A percentile compares a stretch with the other conserved stretches of the same genome.
Evolutionary conservation across 768 basidiomycete genomes (phyloP).

Genomic region (Collybiopsis luxurians): DNA sequence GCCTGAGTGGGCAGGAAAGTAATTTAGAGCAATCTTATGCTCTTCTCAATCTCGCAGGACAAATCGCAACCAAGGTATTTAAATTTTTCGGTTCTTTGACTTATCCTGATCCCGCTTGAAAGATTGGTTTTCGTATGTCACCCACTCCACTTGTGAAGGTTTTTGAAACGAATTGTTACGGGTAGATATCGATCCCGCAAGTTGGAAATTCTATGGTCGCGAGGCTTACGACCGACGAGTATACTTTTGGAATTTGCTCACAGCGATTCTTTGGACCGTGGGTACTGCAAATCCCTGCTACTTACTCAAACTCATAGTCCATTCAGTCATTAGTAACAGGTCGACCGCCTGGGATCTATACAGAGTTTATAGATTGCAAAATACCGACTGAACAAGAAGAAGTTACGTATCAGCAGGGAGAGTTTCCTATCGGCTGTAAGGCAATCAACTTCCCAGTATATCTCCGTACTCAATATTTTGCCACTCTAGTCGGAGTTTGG

Average conservation of each 20-base stretch:
- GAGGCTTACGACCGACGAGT: slow-evolving; percentile 52
- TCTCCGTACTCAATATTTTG: slow-evolving; percentile 1
- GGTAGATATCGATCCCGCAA: slow-evolving; percentile 47
- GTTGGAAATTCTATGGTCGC: slow-evolving; percentile 47
- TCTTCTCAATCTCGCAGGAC: slow-evolving; percentile 45
- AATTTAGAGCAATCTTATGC: slow-evolving; percentile 47
- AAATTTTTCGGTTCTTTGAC: slow-evolving; percentile 8
- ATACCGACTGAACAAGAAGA: slow-evolving; percentile 48
- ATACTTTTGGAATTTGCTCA: slow-evolving; percentile 54
- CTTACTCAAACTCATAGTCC: slow-evolving; percentile 1
- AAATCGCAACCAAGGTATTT: slow-evolving; percentile 46
- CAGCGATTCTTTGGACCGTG: slow-evolving; percentile 51
- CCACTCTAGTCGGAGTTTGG: slow-evolving; percentile 44
- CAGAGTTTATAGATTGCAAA: slow-evolving; percentile 41
- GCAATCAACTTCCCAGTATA: background rate
- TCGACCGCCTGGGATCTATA: slow-evolving; percentile 43
- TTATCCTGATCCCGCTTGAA: slow-evolving; percentile 12
- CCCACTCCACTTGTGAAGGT: background rate
- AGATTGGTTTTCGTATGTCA: slow-evolving; percentile 43
- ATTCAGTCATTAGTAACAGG: slow-evolving; percentile 44
- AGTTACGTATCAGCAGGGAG: slow-evolving; percentile 36
- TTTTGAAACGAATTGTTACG: slow-evolving; percentile 1
- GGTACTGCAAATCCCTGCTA: slow-evolving; percentile 7
- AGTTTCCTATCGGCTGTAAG: slow-evolving; percentile 45
- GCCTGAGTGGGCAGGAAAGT: slow-evolving; percentile 49